phyloP scores from a whole-genome alignment of 1,284 basidiomycete species.

The Puccinia sorghi region DNA sequence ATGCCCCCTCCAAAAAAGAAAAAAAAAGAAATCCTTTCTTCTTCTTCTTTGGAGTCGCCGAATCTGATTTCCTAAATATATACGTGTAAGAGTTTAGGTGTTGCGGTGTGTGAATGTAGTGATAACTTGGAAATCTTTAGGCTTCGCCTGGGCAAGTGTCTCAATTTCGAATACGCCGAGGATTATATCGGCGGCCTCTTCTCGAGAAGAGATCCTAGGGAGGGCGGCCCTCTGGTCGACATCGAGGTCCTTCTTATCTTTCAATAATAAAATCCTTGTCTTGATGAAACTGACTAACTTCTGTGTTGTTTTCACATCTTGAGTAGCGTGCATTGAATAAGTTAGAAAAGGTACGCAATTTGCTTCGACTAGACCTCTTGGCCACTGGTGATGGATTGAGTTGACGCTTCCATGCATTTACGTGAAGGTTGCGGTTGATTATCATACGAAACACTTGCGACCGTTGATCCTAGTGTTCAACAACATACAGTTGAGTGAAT shows the following conservation, averaged over 20 bases:
- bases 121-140: slow-evolving; percentile 47
- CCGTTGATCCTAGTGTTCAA: slow-evolving; percentile 45
- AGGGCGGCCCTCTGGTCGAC: slow-evolving; percentile 48
- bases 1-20: too few species aligned
- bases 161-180: slow-evolving; percentile 49
- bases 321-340: slow-evolving; percentile 45
- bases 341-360: slow-evolving; percentile 43
- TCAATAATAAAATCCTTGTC: background rate
- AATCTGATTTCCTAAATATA: too few species aligned
- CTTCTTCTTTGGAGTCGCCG: too few species aligned
- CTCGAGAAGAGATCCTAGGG: slow-evolving; percentile 43
- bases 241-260: slow-evolving; percentile 39
- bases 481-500: slow-evolving; percentile 45
- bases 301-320: background rate
- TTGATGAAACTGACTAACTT: background rate
- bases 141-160: slow-evolving; percentile 42
- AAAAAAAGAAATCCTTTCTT: too few species aligned
- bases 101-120: slow-evolving; percentile 50
- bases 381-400: background rate
- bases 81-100: slow-evolving; percentile 18
- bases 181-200: slow-evolving; percentile 49
- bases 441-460: slow-evolving; percentile 27
- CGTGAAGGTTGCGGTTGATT: slow-evolving; percentile 42
- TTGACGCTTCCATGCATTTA: background rate
- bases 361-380: background rate